These are phyloP conservation scores for Lepraria neglecta DNA, from an alignment of 495 filamentous ascomycete genomes.

Conservation along the genomic window DNA sequence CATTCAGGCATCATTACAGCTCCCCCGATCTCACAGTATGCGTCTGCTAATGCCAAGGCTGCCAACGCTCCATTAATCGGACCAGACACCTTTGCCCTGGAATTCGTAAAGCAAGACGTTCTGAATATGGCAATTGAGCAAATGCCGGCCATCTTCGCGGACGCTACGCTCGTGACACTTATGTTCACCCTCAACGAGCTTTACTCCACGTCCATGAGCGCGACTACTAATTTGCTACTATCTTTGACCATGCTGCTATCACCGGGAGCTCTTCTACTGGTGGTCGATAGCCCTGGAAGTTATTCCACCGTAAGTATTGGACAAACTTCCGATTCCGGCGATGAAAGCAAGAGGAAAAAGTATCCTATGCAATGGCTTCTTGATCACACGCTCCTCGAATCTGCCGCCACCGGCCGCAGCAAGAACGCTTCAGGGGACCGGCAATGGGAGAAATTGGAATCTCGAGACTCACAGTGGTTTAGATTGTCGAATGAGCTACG, in stretches of 20 bases:
- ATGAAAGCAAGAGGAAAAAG: slow-evolving; percentile 46
- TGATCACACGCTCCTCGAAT: slow-evolving; percentile 66
- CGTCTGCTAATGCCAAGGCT: slow-evolving; percentile 44
- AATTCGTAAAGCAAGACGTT: slow-evolving; percentile 58
- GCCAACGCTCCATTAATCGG: slow-evolving; percentile 41
- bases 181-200: slow-evolving; percentile 98
- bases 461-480: slow-evolving; percentile 79
- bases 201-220: slow-evolving; percentile 65
- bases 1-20: slow-evolving; percentile 36
- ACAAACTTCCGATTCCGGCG: slow-evolving; percentile 11
- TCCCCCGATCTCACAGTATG: slow-evolving; percentile 44
- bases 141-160: slow-evolving; percentile 37
- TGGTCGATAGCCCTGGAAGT: slow-evolving; percentile 87
- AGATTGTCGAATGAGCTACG: slow-evolving; percentile 57
- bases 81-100: slow-evolving; percentile 35
- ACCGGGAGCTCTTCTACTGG: slow-evolving; percentile 62
- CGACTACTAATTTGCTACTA: slow-evolving; percentile 69
- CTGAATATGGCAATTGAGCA: slow-evolving; percentile 43
- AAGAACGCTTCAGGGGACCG: slow-evolving; percentile 24
- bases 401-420: slow-evolving; percentile 29
- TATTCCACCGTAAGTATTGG: slow-evolving; percentile 73
- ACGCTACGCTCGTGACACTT: slow-evolving; percentile 60
- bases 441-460: slow-evolving; percentile 64
- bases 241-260: slow-evolving; percentile 50
- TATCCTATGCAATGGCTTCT: slow-evolving; percentile 95